Base-by-base conservation (phyloP, 2,329 filamentous ascomycete genomes). In the Nannizziopsis barbatae region DNA sequence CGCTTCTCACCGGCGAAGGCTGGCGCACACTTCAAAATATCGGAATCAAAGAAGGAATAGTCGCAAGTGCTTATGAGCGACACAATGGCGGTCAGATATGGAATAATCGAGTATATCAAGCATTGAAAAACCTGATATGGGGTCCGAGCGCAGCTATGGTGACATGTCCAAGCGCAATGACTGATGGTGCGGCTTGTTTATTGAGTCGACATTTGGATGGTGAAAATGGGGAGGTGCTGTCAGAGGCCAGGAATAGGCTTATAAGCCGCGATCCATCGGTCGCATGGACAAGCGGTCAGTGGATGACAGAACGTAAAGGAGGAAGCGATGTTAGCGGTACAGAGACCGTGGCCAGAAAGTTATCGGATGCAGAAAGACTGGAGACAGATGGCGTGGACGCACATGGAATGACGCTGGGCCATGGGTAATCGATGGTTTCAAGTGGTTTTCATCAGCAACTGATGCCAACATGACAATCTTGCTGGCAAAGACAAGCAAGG, bases 221-320 rank as follows among this genome's bases (percentile, higher is more conserved):
- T n/a, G 46, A 51, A 27, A 47, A 60, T 37, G 56, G 55, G 15
- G 38, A 43, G 7, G 46, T 58, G 37, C 58, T 58, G 43, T 39
- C 50, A 4, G 49, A 55, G 37, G 55, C 57, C 7, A 45, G 55
- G 37, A 50, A 46, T 33, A 56, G 52, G 32, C 65, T 84, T 2
- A 76, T 68, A 1, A 76, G 74, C 3, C 68, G 75, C 3, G 71
- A 81, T 46, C 65, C 70, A 11, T 15, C 32, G 33, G 20, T 41
- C 22, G 50, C 53, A 9, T 86, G 82, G 83, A 86, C 81, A 0
- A 83, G 76, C 36, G 82, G 82, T 0, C 83, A 86, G 60, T 86
- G 83, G 83, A 86, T 86, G 83, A 86, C 83, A 0, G 82, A 86
- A 56, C 71, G 82, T 2, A 71, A 73, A 0, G 82, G 82, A 1